A percentile compares a stretch with the other conserved stretches of the same genome.
Evolutionary conservation across 495 filamentous ascomycete genomes (phyloP).

Genomic region (Xylaria grammica): DNA sequence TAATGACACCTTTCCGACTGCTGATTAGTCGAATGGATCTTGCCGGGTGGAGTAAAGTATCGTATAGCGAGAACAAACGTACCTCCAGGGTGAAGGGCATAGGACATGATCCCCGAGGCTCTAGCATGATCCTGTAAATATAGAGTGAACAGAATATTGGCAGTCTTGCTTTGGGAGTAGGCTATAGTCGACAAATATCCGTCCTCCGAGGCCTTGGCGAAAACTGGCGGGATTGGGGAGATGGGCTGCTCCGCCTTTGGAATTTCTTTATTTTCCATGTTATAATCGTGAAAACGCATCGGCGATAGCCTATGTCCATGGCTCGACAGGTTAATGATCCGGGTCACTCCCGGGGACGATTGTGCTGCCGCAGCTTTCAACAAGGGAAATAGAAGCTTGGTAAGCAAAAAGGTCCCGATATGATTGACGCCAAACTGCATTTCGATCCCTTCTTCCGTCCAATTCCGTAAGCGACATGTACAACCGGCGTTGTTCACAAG

Average conservation of each 20-base stretch:
- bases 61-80: constrained; percentile 12
- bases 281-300: constrained; percentile 62
- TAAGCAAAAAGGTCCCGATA: constrained; percentile 64
- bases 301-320: constrained; percentile 58
- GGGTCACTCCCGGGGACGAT: constrained; percentile 40
- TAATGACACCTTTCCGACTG: constrained; percentile 26
- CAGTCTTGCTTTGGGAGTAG: constrained; percentile 65
- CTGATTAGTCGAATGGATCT: constrained; percentile 8
- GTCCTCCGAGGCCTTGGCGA: constrained; percentile 43
- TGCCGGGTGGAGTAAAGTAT: neutral
- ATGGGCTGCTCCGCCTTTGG: constrained; percentile 46
- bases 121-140: constrained; percentile 49
- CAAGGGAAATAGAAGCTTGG: constrained; percentile 58
- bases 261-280: constrained; percentile 52
- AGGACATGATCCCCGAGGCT: constrained; percentile 41
- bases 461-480: constrained; percentile 38
- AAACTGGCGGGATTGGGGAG: constrained; percentile 35
- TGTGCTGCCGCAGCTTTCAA: constrained; percentile 44
- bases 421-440: constrained; percentile 65
- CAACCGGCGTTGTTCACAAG: constrained; percentile 61
- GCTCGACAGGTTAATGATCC: constrained; percentile 51
- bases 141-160: constrained; percentile 63
- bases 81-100: constrained; percentile 58
- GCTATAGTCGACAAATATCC: constrained; percentile 61
- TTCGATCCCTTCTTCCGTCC: constrained; percentile 55